Base-by-base conservation (phyloP, 2,329 filamentous ascomycete genomes). In the Hymenoscyphus albidus region DNA sequence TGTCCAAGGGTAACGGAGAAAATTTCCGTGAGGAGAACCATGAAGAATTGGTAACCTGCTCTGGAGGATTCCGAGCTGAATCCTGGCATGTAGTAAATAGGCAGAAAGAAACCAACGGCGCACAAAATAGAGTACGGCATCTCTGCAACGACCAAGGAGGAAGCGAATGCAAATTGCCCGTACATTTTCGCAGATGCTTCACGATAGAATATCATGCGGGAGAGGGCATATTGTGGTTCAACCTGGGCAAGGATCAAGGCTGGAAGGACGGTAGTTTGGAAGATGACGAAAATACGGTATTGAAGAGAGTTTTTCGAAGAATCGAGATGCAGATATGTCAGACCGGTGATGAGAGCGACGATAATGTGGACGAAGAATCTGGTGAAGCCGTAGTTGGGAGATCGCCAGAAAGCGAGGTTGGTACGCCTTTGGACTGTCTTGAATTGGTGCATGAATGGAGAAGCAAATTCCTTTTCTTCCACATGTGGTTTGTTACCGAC, bases 181-280 rank as follows among this genome's bases (percentile, higher is more conserved):
- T 97, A 97, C 77, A 93, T 93, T 80, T 96, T 96, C 63, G 89
- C 88, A 16, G 90, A 89, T 18, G 90, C 85, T 78, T 97, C 93
- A 64, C 93, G 89, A 82, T 93, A 95, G 80, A 91, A 93, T 68
- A 96, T 88, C 73, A 91, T 83, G 55, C 92, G 86, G 67, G 89
- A 88, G 72, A 93, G 81, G 73, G 93, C 88, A 76, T 91, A 96
- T 79, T 93, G 93, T 51, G 89, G 86, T 76, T 96, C 90, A 62
- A 96, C 89, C 73, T 96, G 92, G 0, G 88, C 87, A 64, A 96
- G 86, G 75, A 96, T 92, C 38, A 96, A 81, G 0, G 91, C 90
- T 0, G 92, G 92, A 32, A 97, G 82, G 27, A 96, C 90, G 0
- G 91, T 92, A 61, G 93, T 86, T 76, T 96, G 92, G 84, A 97